These are phyloP conservation scores for Malassezia nana DNA, from an alignment of 1,284 basidiomycete species.

Conservation along the genomic window DNA sequence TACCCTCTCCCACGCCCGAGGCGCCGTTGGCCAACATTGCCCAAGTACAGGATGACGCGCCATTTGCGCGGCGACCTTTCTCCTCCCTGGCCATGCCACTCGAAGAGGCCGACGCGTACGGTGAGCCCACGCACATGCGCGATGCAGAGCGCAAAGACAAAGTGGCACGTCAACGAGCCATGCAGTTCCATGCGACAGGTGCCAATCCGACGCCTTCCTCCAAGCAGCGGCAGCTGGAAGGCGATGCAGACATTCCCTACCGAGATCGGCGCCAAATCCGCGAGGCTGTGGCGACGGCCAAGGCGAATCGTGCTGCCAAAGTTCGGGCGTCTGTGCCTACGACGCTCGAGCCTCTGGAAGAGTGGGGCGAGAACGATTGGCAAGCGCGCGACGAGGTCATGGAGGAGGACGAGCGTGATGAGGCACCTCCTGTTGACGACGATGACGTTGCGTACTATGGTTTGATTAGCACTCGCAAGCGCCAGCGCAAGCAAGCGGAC, in stretches of 20 bases:
- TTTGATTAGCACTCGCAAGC: constrained; percentile 28
- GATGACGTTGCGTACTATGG: constrained; percentile 44
- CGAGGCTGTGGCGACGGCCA: constrained; percentile 35
- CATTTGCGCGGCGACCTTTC: not conserved
- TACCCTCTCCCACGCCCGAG: not conserved
- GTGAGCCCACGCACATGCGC: constrained; percentile 35
- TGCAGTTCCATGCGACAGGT: constrained; percentile 44
- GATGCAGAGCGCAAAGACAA: constrained; percentile 36
- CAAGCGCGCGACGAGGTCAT: constrained; percentile 40
- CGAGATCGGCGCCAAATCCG: constrained; percentile 39
- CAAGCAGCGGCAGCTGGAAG: constrained; percentile 29
- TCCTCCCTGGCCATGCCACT: not conserved
- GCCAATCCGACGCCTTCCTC: constrained; percentile 16
- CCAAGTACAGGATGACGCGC: constrained; percentile 21
- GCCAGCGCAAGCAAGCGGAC: constrained; percentile 27
- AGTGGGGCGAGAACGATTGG: constrained; percentile 41
- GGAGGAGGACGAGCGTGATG: constrained; percentile 14
- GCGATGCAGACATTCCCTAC: constrained; percentile 46
- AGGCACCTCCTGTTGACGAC: constrained; percentile 18
- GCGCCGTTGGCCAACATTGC: constrained; percentile 12
- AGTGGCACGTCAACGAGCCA: constrained; percentile 25
- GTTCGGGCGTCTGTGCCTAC: constrained; percentile 1
- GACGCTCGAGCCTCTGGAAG: constrained; percentile 22
- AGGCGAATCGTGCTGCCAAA: constrained; percentile 30
- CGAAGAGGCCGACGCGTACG: constrained; percentile 21